Evolutionary conservation across 495 filamentous ascomycete species (phyloP).

Genomic region (Platismatia glauca): DNA sequence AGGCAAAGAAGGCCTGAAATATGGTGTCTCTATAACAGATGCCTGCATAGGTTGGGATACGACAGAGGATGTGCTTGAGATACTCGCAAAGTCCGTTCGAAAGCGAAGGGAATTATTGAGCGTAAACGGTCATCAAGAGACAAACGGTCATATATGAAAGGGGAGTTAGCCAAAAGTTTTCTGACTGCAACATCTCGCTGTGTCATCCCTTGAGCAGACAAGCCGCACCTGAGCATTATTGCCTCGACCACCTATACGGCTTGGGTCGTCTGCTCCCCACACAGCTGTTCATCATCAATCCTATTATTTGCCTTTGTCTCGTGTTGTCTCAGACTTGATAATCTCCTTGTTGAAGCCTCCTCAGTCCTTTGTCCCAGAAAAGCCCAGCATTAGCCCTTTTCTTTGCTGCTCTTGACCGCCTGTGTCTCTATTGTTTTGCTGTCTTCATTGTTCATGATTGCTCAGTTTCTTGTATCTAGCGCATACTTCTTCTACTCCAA

Average conservation of each 20-base stretch:
- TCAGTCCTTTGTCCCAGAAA: not conserved
- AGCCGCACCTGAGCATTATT: not conserved
- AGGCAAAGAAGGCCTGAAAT: slow-evolving; percentile 68
- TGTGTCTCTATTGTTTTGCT: not conserved
- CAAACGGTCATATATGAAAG: slow-evolving; percentile 20
- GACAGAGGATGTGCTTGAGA: slow-evolving; percentile 77
- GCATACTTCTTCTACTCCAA: not conserved
- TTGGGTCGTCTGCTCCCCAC: not conserved
- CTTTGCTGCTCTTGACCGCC: not conserved
- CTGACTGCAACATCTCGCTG: not conserved
- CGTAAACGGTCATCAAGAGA: slow-evolving; percentile 29
- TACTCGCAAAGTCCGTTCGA: slow-evolving; percentile 76
- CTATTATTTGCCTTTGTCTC: not conserved
- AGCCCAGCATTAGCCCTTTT: not conserved
- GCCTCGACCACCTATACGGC: not conserved
- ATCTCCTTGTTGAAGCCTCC: not conserved
- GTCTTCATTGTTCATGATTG: not conserved
- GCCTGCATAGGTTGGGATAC: slow-evolving; percentile 93
- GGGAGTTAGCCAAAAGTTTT: not conserved
- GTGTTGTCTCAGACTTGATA: not conserved
- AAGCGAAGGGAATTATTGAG: slow-evolving; percentile 50
- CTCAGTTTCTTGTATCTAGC: too few species aligned
- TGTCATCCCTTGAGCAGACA: not conserved
- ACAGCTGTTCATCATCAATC: not conserved
- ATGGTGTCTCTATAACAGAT: slow-evolving; percentile 94